Percentiles rank a stretch among this genome's conserved stretches.
Conservation (phyloP, 2,329 filamentous ascomycete genomes). For the Chaetomiaceae sp. region DNA sequence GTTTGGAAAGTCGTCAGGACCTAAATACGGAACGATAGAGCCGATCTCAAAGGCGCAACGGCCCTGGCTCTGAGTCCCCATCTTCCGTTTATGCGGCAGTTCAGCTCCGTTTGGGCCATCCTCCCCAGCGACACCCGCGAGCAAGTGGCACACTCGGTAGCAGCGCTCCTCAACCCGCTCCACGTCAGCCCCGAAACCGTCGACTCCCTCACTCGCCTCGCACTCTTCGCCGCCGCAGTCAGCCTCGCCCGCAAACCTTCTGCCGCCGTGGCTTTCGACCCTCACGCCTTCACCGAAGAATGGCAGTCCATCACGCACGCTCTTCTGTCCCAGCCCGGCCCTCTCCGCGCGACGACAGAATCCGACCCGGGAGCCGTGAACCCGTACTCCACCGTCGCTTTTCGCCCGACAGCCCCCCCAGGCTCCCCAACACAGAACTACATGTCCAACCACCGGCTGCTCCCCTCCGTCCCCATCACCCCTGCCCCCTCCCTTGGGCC, state of each 20-base stretch:
- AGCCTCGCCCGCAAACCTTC: constrained; percentile 20
- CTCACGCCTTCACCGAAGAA: constrained; percentile 31
- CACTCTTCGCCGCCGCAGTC: constrained; percentile 27
- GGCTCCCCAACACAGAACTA: constrained; percentile 19
- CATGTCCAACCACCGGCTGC: constrained; percentile 25
- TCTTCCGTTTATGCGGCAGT: constrained; percentile 29
- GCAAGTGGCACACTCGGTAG: constrained; percentile 16
- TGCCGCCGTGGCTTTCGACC: constrained; percentile 26
- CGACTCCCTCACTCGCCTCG: constrained; percentile 26
- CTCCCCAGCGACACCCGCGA: constrained; percentile 21
- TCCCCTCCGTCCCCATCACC: constrained; percentile 16
- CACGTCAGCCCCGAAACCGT: constrained; percentile 24
- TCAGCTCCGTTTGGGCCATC: constrained; percentile 24
- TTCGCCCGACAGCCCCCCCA: background rate
- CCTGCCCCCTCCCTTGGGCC: constrained; percentile 2
- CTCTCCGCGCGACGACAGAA: constrained; percentile 23
- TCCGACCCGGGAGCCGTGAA: background rate
- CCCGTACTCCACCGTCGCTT: constrained; percentile 14
- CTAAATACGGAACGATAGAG: no score
- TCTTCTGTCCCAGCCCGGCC: constrained; percentile 27
- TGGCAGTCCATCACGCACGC: constrained; percentile 29
- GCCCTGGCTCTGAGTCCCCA: constrained; percentile 31
- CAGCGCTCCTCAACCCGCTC: constrained; percentile 24
- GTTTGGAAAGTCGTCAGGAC: no score
- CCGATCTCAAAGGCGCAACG: constrained; percentile 34